These are phyloP conservation scores for Ophiostoma sp. DNA, from an alignment of 2,329 filamentous ascomycete genomes.

Conservation along the genomic window DNA sequence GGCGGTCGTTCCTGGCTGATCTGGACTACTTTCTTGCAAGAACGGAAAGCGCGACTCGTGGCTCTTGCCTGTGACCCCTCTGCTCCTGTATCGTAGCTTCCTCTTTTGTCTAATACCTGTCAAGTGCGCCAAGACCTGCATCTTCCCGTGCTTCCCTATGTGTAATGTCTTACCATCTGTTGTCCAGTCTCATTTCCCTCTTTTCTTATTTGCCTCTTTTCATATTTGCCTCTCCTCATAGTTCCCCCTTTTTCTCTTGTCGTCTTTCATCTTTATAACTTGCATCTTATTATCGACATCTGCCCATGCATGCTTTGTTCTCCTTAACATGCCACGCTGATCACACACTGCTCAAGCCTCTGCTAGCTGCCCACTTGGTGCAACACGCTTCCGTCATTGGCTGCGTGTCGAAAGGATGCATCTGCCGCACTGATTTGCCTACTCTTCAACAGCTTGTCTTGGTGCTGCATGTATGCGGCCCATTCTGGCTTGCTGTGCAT, in stretches of 20 bases:
- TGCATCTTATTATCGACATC: neutral
- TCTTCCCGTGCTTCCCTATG: neutral
- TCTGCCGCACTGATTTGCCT: neutral
- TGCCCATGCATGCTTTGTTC: neutral
- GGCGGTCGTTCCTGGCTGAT: neutral
- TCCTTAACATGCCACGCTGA: neutral
- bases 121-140: neutral
- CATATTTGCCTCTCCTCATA: neutral
- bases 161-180: neutral
- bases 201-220: neutral
- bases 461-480: conserved; percentile 3
- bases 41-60: neutral
- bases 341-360: neutral
- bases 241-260: neutral
- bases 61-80: neutral
- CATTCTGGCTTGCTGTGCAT: neutral
- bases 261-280: neutral
- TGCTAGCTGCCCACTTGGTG: conserved; percentile 4
- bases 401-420: neutral
- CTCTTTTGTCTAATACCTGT: neutral
- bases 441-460: neutral
- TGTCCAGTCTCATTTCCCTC: neutral
- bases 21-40: neutral
- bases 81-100: neutral
- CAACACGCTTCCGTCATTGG: neutral